Base-by-base conservation (phyloP, 148 eudicot genomes). In the Silene latifolia region DNA sequence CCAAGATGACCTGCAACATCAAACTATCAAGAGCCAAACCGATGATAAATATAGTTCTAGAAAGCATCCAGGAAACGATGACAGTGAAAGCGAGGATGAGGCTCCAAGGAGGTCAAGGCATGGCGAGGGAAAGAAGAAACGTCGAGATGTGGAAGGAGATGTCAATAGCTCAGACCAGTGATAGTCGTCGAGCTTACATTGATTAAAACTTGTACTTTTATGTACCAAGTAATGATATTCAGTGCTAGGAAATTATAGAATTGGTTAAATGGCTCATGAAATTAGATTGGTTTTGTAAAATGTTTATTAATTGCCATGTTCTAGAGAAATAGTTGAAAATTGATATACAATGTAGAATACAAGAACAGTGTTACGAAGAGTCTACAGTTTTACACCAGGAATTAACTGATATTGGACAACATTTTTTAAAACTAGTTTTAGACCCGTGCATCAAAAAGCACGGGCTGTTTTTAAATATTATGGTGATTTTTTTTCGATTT, bases 21-120 rank as follows among this genome's bases (percentile, higher is more conserved):
- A 82, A 64, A 71, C 84, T 70, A 73, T 66, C 64, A 85, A 72
- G 67, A 44, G 69, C 70, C 83, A 74, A 62, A 77, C 67, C 21
- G 89, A 85, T 18, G 91, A 88, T 66, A 89, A 87, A 62, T 81
- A 76, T 73, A 88, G 86, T 32, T 77, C 77, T 35, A 86, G 84
- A 65, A 93, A 80, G 64, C 82, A 73, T 79, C 75, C 75, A 1
- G 73, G 79, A 48, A 91, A 91, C 72, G 97, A 90, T 29, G 98
- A 91, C 18, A 91, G 97, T 78, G 98, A 88, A 69, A 94, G 98
- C 46, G 98, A 94, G 82, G 98, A 94, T 56, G 98, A 94, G 83
- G 98, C 95, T 6, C 98, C 98, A 8, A 85, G 98, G 78, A 81
- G 97, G 82, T 91, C 98, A 2, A 89, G 98, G 77, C 96, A 94